Base-by-base conservation (phyloP, 805 yeast genomes). In the Yamadazyma ubonensis region DNA sequence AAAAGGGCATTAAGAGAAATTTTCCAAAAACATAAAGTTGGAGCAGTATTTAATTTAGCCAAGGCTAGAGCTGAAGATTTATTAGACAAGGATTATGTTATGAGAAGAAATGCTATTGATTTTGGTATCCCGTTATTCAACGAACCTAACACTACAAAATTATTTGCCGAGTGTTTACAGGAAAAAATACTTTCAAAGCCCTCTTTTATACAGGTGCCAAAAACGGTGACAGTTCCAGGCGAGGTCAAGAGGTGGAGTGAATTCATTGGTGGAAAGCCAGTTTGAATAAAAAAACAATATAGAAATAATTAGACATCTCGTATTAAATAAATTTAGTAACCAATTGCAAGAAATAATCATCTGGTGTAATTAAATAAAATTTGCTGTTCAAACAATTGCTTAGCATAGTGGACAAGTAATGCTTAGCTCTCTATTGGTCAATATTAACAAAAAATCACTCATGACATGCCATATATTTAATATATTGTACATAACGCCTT, bases 41-140 rank as follows among this genome's bases (percentile, higher is more conserved):
- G 81, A 48, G 83, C 89, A 48, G 99, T 93, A 12, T 82, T 91
- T 78, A 93, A 93, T 70, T 76, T 93, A 57, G 97, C 99, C 39
- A 75, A 75, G 53, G 84, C 86, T 30, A 80, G 96, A 61, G 99
- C 98, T 31, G 95, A 86, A 55, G 70, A 76, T 49, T 74, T 87
- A 49, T 65, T 78, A 49, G 97, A 93, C 58, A 83, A 85, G 65
- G 97, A 93, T 67, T 93, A 93, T 65, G 83, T 91, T 43, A 93
- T 93, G 99, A 84, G 99, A 75, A 84, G 99, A 73, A 93, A 93
- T 63, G 98, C 99, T 34, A 95, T 93, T 69, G 99, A 93, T 65
- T 93, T 93, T 62, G 98, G 86, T 45, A 83, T 91, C 57, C 96
- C 99, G 30, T 73, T 93, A 59, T 91, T 93, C 74, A 93, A 91